phyloP scores from a whole-genome alignment of 1,139 yeast genomes.

The Scheffersomyces titani region DNA sequence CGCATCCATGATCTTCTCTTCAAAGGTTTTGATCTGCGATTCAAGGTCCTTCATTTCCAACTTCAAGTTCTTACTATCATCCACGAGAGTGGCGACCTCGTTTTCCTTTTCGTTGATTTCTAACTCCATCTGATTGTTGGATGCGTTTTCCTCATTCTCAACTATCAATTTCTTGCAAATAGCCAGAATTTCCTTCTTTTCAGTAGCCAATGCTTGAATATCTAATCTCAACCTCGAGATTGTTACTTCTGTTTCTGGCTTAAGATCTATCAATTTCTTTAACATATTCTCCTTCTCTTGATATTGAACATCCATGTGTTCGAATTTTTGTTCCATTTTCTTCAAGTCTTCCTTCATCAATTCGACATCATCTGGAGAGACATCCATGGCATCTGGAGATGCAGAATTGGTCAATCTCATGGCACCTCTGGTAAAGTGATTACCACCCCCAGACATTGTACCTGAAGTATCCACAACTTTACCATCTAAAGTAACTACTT shows the following conservation, averaged over 20 bases:
- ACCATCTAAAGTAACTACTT: conserved; percentile 94
- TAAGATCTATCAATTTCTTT: conserved; percentile 57
- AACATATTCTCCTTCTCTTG: conserved; percentile 63
- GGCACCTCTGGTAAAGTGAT: conserved; percentile 60
- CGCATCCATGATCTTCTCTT: conserved; percentile 80
- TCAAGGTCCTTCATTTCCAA: conserved; percentile 62
- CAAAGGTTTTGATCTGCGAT: conserved; percentile 56
- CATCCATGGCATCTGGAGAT: conserved; percentile 20
- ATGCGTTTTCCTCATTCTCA: conserved; percentile 32
- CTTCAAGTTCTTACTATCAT: conserved; percentile 47
- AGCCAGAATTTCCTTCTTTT: conserved; percentile 43
- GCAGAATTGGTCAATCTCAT: conserved; percentile 49
- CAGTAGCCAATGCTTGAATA: conserved; percentile 57
- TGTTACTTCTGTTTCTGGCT: conserved; percentile 69
- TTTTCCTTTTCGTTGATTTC: conserved; percentile 42
- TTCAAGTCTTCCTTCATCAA: conserved; percentile 55
- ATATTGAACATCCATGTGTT: conserved; percentile 51
- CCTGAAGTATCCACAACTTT: conserved; percentile 94
- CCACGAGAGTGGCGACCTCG: conserved; percentile 32
- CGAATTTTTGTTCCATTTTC: conserved; percentile 57
- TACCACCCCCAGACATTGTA: conserved; percentile 97
- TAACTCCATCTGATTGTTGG: conserved; percentile 25
- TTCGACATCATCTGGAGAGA: conserved; percentile 61
- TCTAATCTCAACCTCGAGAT: conserved; percentile 66
- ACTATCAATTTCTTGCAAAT: conserved; percentile 38